phyloP scores from a whole-genome alignment of 2,329 filamentous ascomycete species.

The Diaporthe vaccinii region DNA sequence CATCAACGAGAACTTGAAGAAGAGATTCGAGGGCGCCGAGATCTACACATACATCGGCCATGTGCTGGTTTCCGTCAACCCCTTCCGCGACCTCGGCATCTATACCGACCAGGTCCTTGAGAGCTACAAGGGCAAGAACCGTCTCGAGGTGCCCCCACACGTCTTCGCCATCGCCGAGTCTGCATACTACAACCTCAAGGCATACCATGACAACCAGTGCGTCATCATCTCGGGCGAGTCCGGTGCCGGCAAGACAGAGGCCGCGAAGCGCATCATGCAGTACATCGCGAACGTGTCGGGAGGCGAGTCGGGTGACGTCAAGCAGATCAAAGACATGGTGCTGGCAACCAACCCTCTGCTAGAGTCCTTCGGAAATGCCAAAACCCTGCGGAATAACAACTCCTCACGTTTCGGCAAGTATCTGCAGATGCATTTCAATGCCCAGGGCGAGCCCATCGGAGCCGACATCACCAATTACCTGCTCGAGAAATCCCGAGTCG shows the following conservation, averaged over 20 bases:
- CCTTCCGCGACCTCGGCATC: slow-evolving; percentile 96
- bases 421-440: slow-evolving; percentile 95
- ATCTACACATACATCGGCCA: slow-evolving; percentile 99
- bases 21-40: slow-evolving; percentile 96
- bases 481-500: slow-evolving; percentile 93
- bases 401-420: slow-evolving; percentile 99
- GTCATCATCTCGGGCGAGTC: slow-evolving; percentile 99
- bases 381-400: slow-evolving; percentile 98
- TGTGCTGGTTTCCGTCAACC: slow-evolving; percentile 98
- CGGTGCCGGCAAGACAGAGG: slow-evolving; percentile 97
- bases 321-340: slow-evolving; percentile 99
- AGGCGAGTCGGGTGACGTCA: slow-evolving; percentile 85
- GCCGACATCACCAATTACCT: slow-evolving; percentile 99
- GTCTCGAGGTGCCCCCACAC: slow-evolving; percentile 93
- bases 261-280: slow-evolving; percentile 98
- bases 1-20: slow-evolving; percentile 99
- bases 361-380: slow-evolving; percentile 98
- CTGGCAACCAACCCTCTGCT: slow-evolving; percentile 96
- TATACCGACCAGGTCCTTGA: slow-evolving; percentile 96
- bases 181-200: slow-evolving; percentile 99
- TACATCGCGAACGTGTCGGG: slow-evolving; percentile 98
- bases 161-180: slow-evolving; percentile 98
- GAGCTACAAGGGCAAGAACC: slow-evolving; percentile 96
- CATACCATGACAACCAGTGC: slow-evolving; percentile 98
- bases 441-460: slow-evolving; percentile 90